phyloP scores from a whole-genome alignment of 345 rosid genomes.

The Eucalyptus regnans region DNA sequence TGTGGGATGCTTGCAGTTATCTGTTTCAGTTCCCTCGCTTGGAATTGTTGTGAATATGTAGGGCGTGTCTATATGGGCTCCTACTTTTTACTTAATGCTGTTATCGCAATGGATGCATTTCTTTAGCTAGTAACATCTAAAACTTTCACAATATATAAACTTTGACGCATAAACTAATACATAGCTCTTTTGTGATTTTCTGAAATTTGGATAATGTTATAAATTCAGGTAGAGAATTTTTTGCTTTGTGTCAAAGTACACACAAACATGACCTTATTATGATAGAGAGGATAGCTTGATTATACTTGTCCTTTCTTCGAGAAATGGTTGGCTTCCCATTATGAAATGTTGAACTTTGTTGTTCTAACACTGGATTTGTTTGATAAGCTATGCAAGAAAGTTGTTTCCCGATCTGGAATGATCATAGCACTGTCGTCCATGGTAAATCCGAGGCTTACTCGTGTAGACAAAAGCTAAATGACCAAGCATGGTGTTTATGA shows the following conservation, averaged over 20 bases:
- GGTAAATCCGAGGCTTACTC: neutral
- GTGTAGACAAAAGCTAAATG: neutral
- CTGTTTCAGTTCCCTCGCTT: neutral
- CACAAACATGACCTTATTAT: neutral
- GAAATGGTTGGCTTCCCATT: neutral
- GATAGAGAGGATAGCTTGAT: neutral
- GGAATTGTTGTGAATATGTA: neutral
- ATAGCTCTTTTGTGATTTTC: too few species aligned
- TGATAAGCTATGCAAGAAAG: neutral
- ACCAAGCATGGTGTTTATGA: neutral
- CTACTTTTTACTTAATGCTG: fast-evolving
- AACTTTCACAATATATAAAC: too few species aligned
- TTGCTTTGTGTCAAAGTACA: neutral
- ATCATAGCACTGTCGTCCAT: neutral
- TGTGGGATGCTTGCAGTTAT: too few species aligned
- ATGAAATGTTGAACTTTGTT: neutral
- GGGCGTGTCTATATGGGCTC: too few species aligned
- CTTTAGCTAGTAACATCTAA: too few species aligned
- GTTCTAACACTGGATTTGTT: fast-evolving
- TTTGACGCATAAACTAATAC: fast-evolving
- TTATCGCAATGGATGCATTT: too few species aligned
- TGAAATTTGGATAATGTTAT: neutral
- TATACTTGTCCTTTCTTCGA: neutral
- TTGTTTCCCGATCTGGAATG: neutral
- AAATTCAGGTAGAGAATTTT: neutral